Conservation (phyloP, 768 basidiomycete genomes). For the Myochromella boudieri region DNA sequence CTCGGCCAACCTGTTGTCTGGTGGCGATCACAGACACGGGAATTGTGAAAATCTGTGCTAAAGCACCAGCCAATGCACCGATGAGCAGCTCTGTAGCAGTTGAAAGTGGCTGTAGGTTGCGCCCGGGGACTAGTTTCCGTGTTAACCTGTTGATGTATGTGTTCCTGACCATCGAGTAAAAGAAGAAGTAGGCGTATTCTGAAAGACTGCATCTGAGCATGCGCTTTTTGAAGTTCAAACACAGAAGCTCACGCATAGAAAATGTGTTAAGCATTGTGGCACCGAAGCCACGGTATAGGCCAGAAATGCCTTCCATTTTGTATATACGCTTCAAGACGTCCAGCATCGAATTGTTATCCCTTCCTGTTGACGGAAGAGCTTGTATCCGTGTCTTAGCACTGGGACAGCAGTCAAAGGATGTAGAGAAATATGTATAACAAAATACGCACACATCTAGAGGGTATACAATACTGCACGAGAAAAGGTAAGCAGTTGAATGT, state of each 20-base stretch:
- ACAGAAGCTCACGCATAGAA: constrained; percentile 79
- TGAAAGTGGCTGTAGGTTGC: constrained; percentile 61
- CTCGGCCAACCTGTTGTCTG: constrained; percentile 84
- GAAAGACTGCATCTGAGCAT: constrained; percentile 5
- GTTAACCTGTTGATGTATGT: constrained; percentile 76
- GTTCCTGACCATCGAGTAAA: constrained; percentile 88
- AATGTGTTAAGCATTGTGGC: constrained; percentile 99
- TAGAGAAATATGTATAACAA: neutral
- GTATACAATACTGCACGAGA: constrained; percentile 74
- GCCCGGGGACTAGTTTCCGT: constrained; percentile 56
- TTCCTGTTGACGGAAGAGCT: constrained; percentile 53
- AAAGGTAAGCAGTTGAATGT: constrained; percentile 8
- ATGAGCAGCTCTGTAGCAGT: constrained; percentile 82
- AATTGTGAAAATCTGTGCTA: constrained; percentile 98
- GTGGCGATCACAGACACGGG: constrained; percentile 98
- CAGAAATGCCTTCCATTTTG: constrained; percentile 76
- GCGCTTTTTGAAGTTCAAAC: neutral
- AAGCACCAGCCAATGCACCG: constrained; percentile 89
- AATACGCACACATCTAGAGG: constrained; percentile 85
- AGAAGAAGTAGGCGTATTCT: constrained; percentile 99
- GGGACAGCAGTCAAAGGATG: constrained; percentile 7
- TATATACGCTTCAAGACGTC: constrained; percentile 69
- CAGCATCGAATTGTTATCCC: constrained; percentile 57
- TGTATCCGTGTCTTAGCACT: constrained; percentile 97
- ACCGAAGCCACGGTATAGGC: constrained; percentile 88